Percentiles rank a stretch among this genome's conserved stretches.
phyloP scores from a whole-genome alignment of 768 basidiomycete species.

The Lactarius trivialis region DNA sequence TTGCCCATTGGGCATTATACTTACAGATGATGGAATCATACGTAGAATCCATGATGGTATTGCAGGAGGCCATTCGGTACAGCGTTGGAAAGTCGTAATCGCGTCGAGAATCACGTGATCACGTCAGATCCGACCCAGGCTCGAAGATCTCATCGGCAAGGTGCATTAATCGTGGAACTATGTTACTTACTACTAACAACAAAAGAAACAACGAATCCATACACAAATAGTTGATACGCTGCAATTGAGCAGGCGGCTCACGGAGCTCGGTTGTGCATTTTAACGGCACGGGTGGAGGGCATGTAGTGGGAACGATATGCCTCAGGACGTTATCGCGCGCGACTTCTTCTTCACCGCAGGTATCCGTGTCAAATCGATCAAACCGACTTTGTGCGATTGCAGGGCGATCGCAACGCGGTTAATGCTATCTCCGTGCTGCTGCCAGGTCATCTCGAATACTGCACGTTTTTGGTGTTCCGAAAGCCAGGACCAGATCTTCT shows the following conservation, averaged over 20 bases:
- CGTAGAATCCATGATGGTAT: too few relatives aligned
- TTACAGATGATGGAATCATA: too few relatives aligned
- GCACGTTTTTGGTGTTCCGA: conserved; percentile 19
- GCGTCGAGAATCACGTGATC: too few relatives aligned
- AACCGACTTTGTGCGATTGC: conserved; percentile 59
- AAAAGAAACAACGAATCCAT: not conserved
- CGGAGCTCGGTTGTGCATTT: not conserved
- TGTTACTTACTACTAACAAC: not conserved
- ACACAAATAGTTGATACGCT: not conserved
- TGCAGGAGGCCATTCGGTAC: too few relatives aligned
- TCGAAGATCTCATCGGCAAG: too few relatives aligned
- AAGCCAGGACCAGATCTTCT: conserved; percentile 24
- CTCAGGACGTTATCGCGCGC: not conserved
- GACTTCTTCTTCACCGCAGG: conserved; percentile 26
- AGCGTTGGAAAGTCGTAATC: too few relatives aligned
- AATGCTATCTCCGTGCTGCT: conserved; percentile 27
- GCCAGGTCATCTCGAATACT: conserved; percentile 24
- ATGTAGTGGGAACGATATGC: not conserved
- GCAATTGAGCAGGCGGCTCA: not conserved
- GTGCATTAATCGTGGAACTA: not conserved
- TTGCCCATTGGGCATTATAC: too few relatives aligned
- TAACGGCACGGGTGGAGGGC: too few relatives aligned
- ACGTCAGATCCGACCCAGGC: too few relatives aligned
- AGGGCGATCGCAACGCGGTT: conserved; percentile 66
- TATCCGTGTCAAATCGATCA: conserved; percentile 55